phyloP scores from a whole-genome alignment of 2,329 filamentous ascomycete species.

The Diaporthe humulicola region DNA sequence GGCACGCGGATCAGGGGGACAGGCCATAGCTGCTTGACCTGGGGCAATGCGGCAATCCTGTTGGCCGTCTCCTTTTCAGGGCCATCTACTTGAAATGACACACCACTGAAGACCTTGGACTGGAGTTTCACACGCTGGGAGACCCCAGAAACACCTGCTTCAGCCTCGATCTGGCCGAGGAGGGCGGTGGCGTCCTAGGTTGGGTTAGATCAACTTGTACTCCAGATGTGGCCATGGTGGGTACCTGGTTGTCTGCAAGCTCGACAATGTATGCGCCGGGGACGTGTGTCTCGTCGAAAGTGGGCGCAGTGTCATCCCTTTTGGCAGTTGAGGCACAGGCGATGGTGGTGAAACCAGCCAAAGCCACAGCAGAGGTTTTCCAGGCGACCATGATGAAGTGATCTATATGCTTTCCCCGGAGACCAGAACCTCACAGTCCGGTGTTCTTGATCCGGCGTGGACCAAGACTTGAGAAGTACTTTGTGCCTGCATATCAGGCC shows the following conservation, averaged over 20 bases:
- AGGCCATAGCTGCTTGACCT: conserved; percentile 50
- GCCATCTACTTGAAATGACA: conserved; percentile 41
- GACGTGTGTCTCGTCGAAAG: neutral
- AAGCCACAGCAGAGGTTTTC: neutral
- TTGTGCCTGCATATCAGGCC: neutral
- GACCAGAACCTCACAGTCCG: conserved; percentile 1
- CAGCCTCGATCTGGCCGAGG: conserved; percentile 38
- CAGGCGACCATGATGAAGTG: conserved; percentile 11
- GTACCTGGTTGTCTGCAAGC: conserved; percentile 41
- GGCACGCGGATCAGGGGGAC: conserved; percentile 42
- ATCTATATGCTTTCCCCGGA: neutral
- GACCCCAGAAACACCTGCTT: conserved; percentile 37
- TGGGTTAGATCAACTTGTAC: neutral
- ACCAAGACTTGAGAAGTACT: neutral
- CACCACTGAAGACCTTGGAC: conserved; percentile 43
- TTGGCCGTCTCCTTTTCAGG: conserved; percentile 34
- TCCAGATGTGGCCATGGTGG: neutral
- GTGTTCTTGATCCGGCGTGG: neutral
- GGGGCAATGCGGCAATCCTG: conserved; percentile 43
- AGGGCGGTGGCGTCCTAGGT: conserved; percentile 37
- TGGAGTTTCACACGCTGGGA: conserved; percentile 41
- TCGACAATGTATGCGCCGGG: conserved; percentile 44
- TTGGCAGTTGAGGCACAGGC: neutral
- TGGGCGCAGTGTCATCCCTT: neutral
- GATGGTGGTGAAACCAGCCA: neutral